Evolutionary conservation across 2,329 filamentous ascomycete genomes (phyloP), one percentile per base, ranked within the genome.

Genomic region (Xylariaceae sp.): DNA sequence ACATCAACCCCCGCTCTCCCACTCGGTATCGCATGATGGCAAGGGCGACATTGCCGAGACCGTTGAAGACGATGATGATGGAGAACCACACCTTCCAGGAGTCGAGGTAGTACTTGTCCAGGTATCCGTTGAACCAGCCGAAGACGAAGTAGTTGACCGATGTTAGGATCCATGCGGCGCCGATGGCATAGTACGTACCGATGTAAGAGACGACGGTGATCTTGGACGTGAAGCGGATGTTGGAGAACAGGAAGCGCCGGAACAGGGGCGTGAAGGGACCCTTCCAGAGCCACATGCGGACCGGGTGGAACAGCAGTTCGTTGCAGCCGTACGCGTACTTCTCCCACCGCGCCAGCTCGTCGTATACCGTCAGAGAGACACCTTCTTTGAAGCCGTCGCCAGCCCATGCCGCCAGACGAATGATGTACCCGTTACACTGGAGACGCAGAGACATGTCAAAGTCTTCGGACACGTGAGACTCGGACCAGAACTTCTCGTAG

Each of bases 11-110:
- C 41, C 74, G 69, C 57, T 87, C 81, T 34, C 78, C 81, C 37
- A 78, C 69, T 38, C 84, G 77, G 62, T 87, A 87, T 24, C 84
- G 74, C 72, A 88, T 83, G 32, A 84, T 61, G 9, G 83, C 84
- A 11, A 88, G 71, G 0, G 82, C 72, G 30, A 88, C 50, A 60
- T 88, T 88, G 32, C 84, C 84, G 29, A 86, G 74, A 21, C 78
- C 81, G 50, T 83, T 84, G 67, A 88, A 88, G 46, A 88, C 79
- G 51, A 87, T 74, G 60, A 88, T 78, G 60, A 88, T 85, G 51
- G 81, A 82, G 65, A 88, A 84, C 81, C 83, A 88, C 31, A 88
- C 78, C 63, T 83, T 73, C 81, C 83, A 85, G 1, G 74, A 80
- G 49, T 81, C 76, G 58, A 82, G 67, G 59, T 85, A 85, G 63